Base-by-base conservation (phyloP, 345 rosid species). In the Trapa bicornis region DNA sequence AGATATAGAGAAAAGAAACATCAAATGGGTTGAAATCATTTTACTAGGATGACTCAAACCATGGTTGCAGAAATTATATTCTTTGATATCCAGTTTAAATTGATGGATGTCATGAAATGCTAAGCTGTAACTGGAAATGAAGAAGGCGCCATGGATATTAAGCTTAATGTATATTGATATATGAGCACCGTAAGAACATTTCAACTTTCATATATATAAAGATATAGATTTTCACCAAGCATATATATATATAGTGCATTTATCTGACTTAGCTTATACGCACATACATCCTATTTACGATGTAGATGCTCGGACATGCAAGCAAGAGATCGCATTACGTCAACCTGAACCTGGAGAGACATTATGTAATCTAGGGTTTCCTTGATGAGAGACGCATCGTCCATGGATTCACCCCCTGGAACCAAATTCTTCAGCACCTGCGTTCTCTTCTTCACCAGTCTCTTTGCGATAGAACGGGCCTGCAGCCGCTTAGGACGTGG, bases 331-430 rank as follows among this genome's bases (percentile, higher is more conserved):
- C 83, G 76, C 96, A 92, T 92, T 57, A 81, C 90, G 77, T 83
- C 94, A 61, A 92, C 91, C 72, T 89, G 96, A 65, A 86, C 88
- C 72, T 70, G 86, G 67, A 92, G 92, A 64, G 84, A 83, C 29
- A 83, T 52, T 16, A 89, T 81, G 74, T 92, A 92, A 67, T 89
- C 98, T 77, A 92, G 85, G 83, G 95, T 84, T 81, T 92, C 98
- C 80, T 75, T 76, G 68, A 92, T 79, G 79, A 92, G 78, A 64
- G 80, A 78, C 17, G 74, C 66, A 36, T 80, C 81, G 70, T 86
- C 84, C 76, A 88, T 81, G 39, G 78, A 76, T 61, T 84, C 83
- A 5, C 98, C 96, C 5, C 97, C 96, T 0, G 96, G 96, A n/a
- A 88, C 80, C 5, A 92, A 70, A 70, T 77, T 79, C 80, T 82